phyloP scores from a whole-genome alignment of 139 green algal genomes.

The Chlamydomonas incerta region DNA sequence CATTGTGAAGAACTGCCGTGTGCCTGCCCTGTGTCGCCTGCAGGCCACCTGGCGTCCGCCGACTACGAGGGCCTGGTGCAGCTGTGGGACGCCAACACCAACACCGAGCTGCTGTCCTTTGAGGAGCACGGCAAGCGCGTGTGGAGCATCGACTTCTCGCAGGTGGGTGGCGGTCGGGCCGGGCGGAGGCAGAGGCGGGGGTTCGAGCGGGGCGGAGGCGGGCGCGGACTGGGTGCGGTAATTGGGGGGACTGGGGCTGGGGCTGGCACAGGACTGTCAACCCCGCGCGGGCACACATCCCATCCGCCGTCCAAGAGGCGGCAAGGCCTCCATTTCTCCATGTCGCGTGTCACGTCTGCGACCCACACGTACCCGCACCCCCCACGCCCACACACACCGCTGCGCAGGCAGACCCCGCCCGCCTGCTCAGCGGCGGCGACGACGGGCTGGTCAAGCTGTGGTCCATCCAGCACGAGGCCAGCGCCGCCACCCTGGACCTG shows the following conservation, averaged over 20 bases:
- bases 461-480: conserved; percentile 33
- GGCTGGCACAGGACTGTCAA: too few relatives aligned
- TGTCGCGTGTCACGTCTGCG: too few relatives aligned
- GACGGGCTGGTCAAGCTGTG: conserved; percentile 86
- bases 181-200: not conserved
- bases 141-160: conserved; percentile 90
- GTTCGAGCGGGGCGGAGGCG: too few relatives aligned
- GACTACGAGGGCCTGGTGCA: conserved; percentile 88
- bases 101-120: conserved; percentile 62
- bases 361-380: too few relatives aligned
- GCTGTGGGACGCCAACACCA: conserved; percentile 69
- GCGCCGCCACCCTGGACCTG: conserved; percentile 15
- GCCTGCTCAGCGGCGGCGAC: conserved; percentile 82
- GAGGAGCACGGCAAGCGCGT: conserved; percentile 86
- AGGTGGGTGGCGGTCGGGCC: conserved; percentile 10
- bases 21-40: too few relatives aligned
- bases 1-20: too few relatives aligned
- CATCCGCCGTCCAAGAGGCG: too few relatives aligned
- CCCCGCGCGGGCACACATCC: too few relatives aligned
- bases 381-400: not conserved
- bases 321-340: too few relatives aligned
- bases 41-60: conserved; percentile 66
- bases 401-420: conserved; percentile 29
- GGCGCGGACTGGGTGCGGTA: too few relatives aligned
- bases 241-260: too few relatives aligned